Evolutionary conservation across 2,329 filamentous ascomycete genomes (phyloP), one percentile per base, ranked within the genome.

Genomic region (Sclerotinia borealis): DNA sequence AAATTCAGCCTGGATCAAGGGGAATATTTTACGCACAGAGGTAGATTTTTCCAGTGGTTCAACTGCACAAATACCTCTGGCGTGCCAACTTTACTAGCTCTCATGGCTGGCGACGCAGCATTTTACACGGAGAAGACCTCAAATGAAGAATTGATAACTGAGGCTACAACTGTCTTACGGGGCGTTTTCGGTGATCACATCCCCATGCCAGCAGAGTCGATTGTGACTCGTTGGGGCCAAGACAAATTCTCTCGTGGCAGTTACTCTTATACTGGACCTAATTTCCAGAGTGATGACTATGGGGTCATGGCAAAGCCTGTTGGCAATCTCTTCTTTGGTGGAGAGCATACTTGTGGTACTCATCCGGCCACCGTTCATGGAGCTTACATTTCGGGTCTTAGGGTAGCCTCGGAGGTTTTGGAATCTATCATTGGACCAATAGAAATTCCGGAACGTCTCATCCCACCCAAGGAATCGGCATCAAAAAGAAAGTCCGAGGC

Each of bases 1-100:
- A 79, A 82, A 4, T 82, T 86, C 63, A 96, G 92, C 72, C 81
- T 93, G 61, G 81, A 87, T 50, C 92, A 96, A 71, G 83, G 84
- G 58, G 90, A 96, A 68, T 98, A 98, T 72, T 81, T 86, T 6
- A 80, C 83, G 4, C 87, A 86, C 66, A 86, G 93, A 60, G 93
- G 93, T n/a, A 88, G 93, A 29, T 96, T 96, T 77, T 99, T 98
- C 72, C 85, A 99, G 70, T 98, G 96, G 85, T 98, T 96, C 85
- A 98, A 99, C 71, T 92, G 92, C 61, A 89, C 92, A 65, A 91
- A 92, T 69, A 96, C 91, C 3, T 92, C 90, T 51, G 96, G 96
- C 0, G 80, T 96, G 41, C 95, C 91, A 1, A 92, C 92, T 59
- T 81, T 97, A 29, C 86, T 98, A 65, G 95, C 92, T 10, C 82